phyloP scores from a whole-genome alignment of 371 early-diverging fungal genomes.

The Actinomortierella ambigua region DNA sequence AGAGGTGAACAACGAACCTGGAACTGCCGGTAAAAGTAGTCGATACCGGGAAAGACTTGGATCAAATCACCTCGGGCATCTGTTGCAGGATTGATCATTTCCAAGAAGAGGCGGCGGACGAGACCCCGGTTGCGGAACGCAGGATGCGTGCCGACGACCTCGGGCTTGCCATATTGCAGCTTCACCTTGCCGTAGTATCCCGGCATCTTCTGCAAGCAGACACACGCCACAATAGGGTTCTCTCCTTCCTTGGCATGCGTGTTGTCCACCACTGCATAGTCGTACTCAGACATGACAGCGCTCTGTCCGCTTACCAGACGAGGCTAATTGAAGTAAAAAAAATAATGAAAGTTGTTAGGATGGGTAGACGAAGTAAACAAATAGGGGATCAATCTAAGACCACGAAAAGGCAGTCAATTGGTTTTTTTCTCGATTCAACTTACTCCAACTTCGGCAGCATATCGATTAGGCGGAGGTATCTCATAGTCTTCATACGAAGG shows the following conservation, averaged over 20 bases:
- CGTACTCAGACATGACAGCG: constrained; percentile 19
- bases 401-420: too few species aligned
- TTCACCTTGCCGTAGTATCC: constrained; percentile 28
- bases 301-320: constrained; percentile 24
- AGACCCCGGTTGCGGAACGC: constrained; percentile 27
- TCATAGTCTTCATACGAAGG: not conserved
- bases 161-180: constrained; percentile 22
- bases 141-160: constrained; percentile 23
- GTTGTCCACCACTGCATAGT: constrained; percentile 33
- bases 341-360: not conserved
- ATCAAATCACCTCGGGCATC: constrained; percentile 27
- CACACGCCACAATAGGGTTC: constrained; percentile 27
- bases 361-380: not conserved
- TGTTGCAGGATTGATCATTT: constrained; percentile 27
- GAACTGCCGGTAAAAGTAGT: constrained; percentile 33
- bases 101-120: constrained; percentile 20
- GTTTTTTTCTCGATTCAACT: too few species aligned
- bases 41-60: constrained; percentile 31
- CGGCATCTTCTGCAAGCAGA: constrained; percentile 9
- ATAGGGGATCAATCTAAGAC: not conserved
- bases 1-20: too few species aligned
- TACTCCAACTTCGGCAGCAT: not conserved
- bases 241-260: constrained; percentile 23
- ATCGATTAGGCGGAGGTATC: not conserved
- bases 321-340: constrained; percentile 1